A percentile compares a stretch with the other conserved stretches of the same genome.
phyloP scores from a whole-genome alignment of 2,329 filamentous ascomycete genomes.

The Leptographium flavum region DNA sequence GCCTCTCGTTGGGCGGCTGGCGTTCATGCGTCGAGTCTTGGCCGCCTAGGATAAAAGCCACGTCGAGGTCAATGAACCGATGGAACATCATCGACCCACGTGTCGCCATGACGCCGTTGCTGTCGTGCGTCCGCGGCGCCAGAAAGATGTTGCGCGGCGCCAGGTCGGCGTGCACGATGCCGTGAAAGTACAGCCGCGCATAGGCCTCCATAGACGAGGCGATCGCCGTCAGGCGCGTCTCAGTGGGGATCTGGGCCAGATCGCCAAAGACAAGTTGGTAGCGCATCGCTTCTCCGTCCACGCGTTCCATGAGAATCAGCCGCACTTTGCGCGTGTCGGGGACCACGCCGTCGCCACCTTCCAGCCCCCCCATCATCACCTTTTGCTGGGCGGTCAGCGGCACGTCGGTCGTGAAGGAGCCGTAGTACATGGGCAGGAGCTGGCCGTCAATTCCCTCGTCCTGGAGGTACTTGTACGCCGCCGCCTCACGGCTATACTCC shows the following conservation, averaged over 20 bases:
- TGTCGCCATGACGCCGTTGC: too few species aligned
- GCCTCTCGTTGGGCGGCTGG: conserved; percentile 1
- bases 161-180: conserved; percentile 9
- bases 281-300: conserved; percentile 6
- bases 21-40: neutral
- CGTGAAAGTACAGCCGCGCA: conserved; percentile 7
- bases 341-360: too few species aligned
- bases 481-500: conserved; percentile 10
- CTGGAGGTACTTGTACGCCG: conserved; percentile 9
- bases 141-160: conserved; percentile 11
- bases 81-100: neutral
- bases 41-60: conserved; percentile 7
- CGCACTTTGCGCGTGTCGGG: conserved; percentile 4
- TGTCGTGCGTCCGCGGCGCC: neutral
- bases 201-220: conserved; percentile 9
- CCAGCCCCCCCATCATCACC: neutral
- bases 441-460: conserved; percentile 6
- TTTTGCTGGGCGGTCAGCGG: conserved; percentile 4
- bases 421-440: conserved; percentile 7
- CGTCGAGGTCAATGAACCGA: conserved; percentile 10
- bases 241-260: conserved; percentile 1
- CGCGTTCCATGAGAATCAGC: conserved; percentile 6
- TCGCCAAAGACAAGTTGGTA: conserved; percentile 7
- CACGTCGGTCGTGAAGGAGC: conserved; percentile 7
- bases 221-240: conserved; percentile 4